Evolutionary conservation across 148 eudicot species (phyloP).

Genomic region (Chenopodium album): DNA sequence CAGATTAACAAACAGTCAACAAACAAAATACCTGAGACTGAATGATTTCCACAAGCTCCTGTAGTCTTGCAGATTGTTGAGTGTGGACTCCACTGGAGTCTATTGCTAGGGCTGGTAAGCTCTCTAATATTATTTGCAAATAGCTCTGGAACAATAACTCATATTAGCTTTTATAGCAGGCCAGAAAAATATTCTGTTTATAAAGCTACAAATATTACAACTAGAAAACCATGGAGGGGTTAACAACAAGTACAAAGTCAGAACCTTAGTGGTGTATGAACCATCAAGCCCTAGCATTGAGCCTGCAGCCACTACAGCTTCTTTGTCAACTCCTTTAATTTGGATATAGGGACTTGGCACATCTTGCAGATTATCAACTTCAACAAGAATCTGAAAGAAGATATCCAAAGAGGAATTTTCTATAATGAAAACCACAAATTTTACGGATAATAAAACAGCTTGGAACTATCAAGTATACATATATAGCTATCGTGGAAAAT

Average conservation of each 20-base stretch:
- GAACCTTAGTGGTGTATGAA: conserved; percentile 92
- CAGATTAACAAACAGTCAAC: neutral
- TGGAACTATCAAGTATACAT: neutral
- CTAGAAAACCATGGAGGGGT: neutral
- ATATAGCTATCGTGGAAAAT: neutral
- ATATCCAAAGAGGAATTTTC: neutral
- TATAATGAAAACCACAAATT: neutral
- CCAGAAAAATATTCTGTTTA: neutral
- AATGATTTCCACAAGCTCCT: conserved; percentile 80
- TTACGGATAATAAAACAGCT: neutral
- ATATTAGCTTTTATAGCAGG: conserved; percentile 11
- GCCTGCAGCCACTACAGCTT: conserved; percentile 84
- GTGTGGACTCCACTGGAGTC: conserved; percentile 78
- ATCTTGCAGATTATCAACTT: conserved; percentile 91
- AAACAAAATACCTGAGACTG: conserved; percentile 70
- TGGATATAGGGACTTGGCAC: conserved; percentile 83
- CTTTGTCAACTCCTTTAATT: conserved; percentile 88
- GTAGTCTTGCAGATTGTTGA: conserved; percentile 86
- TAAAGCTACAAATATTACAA: neutral
- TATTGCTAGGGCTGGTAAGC: conserved; percentile 62
- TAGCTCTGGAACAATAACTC: conserved; percentile 60
- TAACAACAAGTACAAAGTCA: conserved; percentile 7
- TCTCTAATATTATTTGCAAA: conserved; percentile 74
- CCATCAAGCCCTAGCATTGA: conserved; percentile 77
- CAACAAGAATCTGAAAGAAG: conserved; percentile 70